phyloP scores from a whole-genome alignment of 257 asterid genomes.

The Solanum lignicaule region DNA sequence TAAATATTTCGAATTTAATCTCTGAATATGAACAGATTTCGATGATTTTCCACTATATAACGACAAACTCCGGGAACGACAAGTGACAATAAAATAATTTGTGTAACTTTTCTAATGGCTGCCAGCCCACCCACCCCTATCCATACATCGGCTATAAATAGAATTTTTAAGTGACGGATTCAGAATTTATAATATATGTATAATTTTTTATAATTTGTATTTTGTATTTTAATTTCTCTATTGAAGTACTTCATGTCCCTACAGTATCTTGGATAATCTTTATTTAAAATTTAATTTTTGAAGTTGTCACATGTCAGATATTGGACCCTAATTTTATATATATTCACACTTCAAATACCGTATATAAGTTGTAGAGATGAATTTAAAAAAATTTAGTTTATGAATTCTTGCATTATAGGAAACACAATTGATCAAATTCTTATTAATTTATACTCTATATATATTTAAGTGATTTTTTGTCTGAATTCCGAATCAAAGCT shows the following conservation, averaged over 20 bases:
- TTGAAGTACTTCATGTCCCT: neutral
- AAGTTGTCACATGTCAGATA: neutral
- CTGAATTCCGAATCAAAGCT: too few species aligned
- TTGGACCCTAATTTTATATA: too few species aligned
- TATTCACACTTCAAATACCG: neutral
- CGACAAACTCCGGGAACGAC: neutral
- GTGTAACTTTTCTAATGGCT: neutral
- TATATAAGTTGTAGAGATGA: neutral
- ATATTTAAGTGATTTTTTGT: too few species aligned
- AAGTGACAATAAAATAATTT: neutral
- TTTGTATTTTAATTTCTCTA: too few species aligned
- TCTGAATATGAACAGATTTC: fast-evolving
- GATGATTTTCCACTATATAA: neutral
- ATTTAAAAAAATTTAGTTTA: neutral
- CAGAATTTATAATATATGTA: too few species aligned
- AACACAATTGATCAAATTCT: neutral
- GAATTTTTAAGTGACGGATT: fast-evolving
- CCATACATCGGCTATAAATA: too few species aligned
- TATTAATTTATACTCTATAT: too few species aligned
- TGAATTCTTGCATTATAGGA: neutral
- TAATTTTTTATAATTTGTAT: too few species aligned
- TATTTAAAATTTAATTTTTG: neutral
- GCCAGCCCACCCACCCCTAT: neutral
- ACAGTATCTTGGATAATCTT: neutral
- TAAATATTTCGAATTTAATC: fast-evolving